Conservation (phyloP, 805 yeast genomes). For the Zygosaccharomyces kombuchaensis region DNA sequence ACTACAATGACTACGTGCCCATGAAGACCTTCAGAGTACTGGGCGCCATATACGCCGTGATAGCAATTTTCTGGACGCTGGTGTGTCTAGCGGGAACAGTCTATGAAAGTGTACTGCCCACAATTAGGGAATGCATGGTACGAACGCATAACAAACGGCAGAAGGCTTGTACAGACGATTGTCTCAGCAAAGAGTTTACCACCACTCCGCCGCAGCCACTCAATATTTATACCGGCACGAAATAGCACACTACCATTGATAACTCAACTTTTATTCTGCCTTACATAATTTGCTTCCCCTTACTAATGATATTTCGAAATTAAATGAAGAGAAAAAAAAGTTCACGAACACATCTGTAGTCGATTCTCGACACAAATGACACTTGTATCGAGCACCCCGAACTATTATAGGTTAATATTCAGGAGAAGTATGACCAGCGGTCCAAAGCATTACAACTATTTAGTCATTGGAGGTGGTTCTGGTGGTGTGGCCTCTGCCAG, state of each 20-base stretch:
- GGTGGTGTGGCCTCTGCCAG: conserved; percentile 99
- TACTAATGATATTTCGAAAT: neutral
- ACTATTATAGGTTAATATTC: conserved; percentile 10
- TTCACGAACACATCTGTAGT: neutral
- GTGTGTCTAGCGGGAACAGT: conserved; percentile 35
- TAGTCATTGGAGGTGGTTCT: conserved; percentile 98
- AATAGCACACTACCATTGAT: neutral
- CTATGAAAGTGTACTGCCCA: neutral
- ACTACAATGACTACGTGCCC: conserved; percentile 37
- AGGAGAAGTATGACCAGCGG: conserved; percentile 52
- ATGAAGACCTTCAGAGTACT: conserved; percentile 57
- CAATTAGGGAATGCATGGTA: neutral
- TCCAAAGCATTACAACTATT: conserved; percentile 68
- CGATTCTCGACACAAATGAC: neutral
- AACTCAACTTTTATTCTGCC: neutral
- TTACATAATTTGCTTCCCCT: neutral
- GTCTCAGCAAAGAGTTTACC: neutral
- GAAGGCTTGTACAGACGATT: neutral
- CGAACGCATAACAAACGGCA: neutral
- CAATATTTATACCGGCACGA: neutral
- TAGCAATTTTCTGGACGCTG: conserved; percentile 45
- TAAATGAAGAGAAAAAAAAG: neutral
- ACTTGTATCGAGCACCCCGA: neutral
- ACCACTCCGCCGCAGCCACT: neutral
- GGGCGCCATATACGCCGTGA: conserved; percentile 55